Base-by-base conservation (phyloP, 2,329 filamentous ascomycete species). In the Penicillium occitanis region DNA sequence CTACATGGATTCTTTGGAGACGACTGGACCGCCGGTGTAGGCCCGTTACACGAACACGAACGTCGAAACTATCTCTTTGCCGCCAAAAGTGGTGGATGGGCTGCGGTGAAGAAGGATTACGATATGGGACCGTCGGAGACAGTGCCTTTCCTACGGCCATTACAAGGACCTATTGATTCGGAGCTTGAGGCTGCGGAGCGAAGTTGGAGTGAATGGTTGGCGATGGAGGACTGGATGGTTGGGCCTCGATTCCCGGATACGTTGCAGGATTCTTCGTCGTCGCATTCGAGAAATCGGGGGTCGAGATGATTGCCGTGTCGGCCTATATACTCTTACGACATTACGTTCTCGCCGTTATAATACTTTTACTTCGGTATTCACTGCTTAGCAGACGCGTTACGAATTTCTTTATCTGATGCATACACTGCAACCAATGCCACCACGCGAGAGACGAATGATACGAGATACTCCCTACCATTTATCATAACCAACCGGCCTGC, bases 181-280 rank as follows among this genome's bases (percentile, higher is more conserved):
- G 95, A 98, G 80, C 91, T 98, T 68, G 86, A 91, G 68, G 86
- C 83, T 14, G 93, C 93, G 0, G 94, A 98, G 80, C 85, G 86
- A 68, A 88, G 85, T 67, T 99, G 95, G 95, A 96, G 92, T 75
- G 90, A 94, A 73, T 98, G 94, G 94, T 81, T 97, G 37, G 92
- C 92, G 13, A 96, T 97, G 92, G 92, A 97, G 78, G 94, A 97
- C 77, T 98, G 94, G 94, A 96, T 97, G 93, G 82, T 97, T n/a
- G 93, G 93, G 1, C 91, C 91, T 1, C 83, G 91, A 68, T 89
- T 90, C 37, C 91, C 90, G 6, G 82, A 83, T 68, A 70, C 70
- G 5, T 71, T 80, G 25, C 72, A 73, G 53, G 78, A 79, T 61
- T 77, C 76, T 3, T 76, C 75, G 3, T 79, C 78, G 37, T 74